Evolutionary conservation across 176 grass and related monocot genomes (phyloP).

Genomic region (Carex myosuroides): DNA sequence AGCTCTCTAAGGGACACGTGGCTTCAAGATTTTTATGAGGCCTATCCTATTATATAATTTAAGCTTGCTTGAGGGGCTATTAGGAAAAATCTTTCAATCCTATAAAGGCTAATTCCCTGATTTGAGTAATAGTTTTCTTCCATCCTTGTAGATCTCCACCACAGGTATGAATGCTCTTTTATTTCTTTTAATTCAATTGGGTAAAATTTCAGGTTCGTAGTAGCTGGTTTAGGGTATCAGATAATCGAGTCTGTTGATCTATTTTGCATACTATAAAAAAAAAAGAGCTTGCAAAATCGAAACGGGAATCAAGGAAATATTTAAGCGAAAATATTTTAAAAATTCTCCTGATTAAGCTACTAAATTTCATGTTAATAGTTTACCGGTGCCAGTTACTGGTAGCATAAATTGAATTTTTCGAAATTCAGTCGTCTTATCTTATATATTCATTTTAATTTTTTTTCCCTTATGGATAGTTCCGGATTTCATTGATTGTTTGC

Average conservation of each 20-base stretch:
- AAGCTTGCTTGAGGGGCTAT: not conserved
- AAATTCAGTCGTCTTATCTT: not conserved
- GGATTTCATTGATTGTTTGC: slow-evolving; percentile 2
- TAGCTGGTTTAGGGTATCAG: not conserved
- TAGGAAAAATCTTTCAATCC: not conserved
- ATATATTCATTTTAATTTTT: not conserved
- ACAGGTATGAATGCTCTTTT: slow-evolving; percentile 6
- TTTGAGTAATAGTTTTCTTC: slow-evolving; percentile 12
- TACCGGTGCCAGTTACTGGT: not conserved
- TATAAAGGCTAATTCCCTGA: not conserved
- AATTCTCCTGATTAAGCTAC: not conserved
- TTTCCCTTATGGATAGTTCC: not conserved
- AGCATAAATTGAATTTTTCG: not conserved
- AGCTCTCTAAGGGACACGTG: not conserved
- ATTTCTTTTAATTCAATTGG: slow-evolving; percentile 11
- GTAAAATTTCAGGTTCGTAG: not conserved
- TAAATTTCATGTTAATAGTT: not conserved
- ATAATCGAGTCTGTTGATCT: not conserved
- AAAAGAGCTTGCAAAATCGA: not conserved
- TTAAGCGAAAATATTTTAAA: not conserved
- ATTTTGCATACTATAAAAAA: not conserved
- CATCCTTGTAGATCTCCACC: not conserved
- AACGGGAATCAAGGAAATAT: not conserved
- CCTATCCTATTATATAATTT: not conserved
- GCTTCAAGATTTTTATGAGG: not conserved